Evolutionary conservation across 208 protist species (phyloP).

Genomic region (Wallacemonas sp.): DNA sequence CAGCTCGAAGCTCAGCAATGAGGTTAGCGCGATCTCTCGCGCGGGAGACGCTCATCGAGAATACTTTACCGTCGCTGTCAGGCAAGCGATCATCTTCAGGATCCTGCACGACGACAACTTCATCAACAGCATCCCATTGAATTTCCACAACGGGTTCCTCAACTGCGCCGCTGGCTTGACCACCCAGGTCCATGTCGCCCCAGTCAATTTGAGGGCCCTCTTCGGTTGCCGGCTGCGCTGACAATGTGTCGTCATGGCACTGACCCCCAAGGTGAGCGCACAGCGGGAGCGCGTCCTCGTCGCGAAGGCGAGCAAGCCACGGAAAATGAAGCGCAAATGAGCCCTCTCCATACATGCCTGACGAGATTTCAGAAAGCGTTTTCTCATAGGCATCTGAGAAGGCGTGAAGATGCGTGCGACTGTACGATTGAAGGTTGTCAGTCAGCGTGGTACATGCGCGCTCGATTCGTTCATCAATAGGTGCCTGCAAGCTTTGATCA

Average conservation of each 20-base stretch:
- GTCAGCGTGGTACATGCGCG: constrained; percentile 24
- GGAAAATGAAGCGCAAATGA: constrained; percentile 60
- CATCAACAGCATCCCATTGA: constrained; percentile 31
- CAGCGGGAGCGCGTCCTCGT: constrained; percentile 17
- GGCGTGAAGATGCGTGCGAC: constrained; percentile 11
- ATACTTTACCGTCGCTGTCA: constrained; percentile 16
- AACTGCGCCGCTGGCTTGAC: background rate
- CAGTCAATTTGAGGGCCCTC: constrained; percentile 60
- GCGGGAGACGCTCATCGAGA: constrained; percentile 43
- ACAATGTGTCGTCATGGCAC: background rate
- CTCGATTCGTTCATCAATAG: constrained; percentile 42
- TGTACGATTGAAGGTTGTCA: constrained; percentile 33
- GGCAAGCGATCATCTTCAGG: constrained; percentile 24
- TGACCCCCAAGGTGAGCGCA: background rate
- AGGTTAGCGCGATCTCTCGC: constrained; percentile 40
- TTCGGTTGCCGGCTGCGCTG: constrained; percentile 5
- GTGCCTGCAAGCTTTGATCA: constrained; percentile 23
- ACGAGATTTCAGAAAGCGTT: constrained; percentile 23
- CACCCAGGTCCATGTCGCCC: constrained; percentile 38
- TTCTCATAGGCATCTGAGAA: constrained; percentile 46
- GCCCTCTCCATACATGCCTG: constrained; percentile 29
- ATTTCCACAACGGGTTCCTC: constrained; percentile 20
- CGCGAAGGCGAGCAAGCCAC: constrained; percentile 43
- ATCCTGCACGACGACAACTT: constrained; percentile 16
- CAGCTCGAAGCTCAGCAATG: constrained; percentile 46